Conservation (phyloP, 129 eudicot genomes). For the Silybum marianum region DNA sequence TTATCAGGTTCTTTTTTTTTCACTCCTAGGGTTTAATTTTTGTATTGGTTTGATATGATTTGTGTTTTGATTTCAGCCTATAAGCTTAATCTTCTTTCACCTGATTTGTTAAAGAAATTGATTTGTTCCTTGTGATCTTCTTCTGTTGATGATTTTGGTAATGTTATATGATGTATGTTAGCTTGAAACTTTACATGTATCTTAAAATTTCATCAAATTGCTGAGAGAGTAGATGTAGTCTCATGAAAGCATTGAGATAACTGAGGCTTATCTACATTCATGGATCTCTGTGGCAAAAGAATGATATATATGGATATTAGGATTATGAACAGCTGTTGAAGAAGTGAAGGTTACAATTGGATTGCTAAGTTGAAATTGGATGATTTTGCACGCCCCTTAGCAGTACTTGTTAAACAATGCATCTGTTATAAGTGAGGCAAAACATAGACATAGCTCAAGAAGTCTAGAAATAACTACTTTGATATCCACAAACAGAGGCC, state of each 20-base stretch:
- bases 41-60: constrained; percentile 1
- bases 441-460: neutral
- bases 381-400: neutral
- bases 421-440: constrained; percentile 3
- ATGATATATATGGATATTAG: neutral
- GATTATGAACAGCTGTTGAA: neutral
- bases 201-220: neutral
- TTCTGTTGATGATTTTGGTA: constrained; percentile 1
- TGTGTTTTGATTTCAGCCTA: neutral
- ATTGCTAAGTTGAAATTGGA: neutral
- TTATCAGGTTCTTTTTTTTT: constrained; percentile 57
- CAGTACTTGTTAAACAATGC: neutral
- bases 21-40: constrained; percentile 2
- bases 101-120: neutral
- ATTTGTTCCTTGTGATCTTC: neutral
- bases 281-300: neutral
- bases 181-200: neutral
- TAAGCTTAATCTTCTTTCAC: neutral
- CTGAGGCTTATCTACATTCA: neutral
- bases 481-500: neutral
- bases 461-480: neutral
- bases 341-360: neutral
- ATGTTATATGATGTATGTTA: neutral
- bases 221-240: neutral
- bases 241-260: neutral